Conservation (phyloP, 495 filamentous ascomycete genomes). For the Lasiosphaeriaceae sp. region DNA sequence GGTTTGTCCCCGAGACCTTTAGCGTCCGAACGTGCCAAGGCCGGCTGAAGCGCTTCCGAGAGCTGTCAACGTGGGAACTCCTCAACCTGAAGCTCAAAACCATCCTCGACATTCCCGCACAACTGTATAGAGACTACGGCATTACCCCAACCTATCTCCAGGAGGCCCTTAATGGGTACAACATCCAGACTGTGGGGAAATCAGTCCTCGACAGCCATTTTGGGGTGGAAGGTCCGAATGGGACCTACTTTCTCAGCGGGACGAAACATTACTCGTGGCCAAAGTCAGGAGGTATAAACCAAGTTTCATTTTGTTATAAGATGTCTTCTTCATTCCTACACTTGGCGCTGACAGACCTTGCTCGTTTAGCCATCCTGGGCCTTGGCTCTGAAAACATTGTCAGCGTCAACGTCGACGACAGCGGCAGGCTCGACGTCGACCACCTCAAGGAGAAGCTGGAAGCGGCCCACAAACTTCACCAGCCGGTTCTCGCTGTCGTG, state of each 20-base stretch:
- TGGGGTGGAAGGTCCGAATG: slow-evolving; percentile 21
- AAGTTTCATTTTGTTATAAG: too few species aligned
- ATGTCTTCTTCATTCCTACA: too few species aligned
- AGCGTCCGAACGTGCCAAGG: slow-evolving; percentile 33
- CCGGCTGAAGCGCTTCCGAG: slow-evolving; percentile 28
- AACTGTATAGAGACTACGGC: slow-evolving; percentile 33
- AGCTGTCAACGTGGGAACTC: slow-evolving; percentile 42
- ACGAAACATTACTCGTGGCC: slow-evolving; percentile 50
- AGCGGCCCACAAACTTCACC: slow-evolving; percentile 13
- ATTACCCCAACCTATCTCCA: slow-evolving; percentile 34
- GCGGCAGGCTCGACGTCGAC: slow-evolving; percentile 33
- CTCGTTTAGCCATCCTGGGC: slow-evolving; percentile 36
- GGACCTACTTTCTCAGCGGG: slow-evolving; percentile 30
- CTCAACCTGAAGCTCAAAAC: slow-evolving; percentile 41
- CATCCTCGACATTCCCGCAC: slow-evolving; percentile 37
- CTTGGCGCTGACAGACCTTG: too few species aligned
- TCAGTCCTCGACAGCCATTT: slow-evolving; percentile 30
- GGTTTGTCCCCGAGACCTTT: slow-evolving; percentile 33
- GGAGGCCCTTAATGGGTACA: slow-evolving; percentile 30
- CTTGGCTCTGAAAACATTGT: slow-evolving; percentile 40
- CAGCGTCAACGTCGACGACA: slow-evolving; percentile 34
- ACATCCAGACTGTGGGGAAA: slow-evolving; percentile 41
- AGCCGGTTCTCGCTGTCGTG: slow-evolving; percentile 28
- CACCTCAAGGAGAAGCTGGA: slow-evolving; percentile 30
- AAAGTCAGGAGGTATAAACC: slow-evolving; percentile 27